Base-by-base conservation (phyloP, 2,329 filamentous ascomycete genomes). In the Leptographium lundbergii region DNA sequence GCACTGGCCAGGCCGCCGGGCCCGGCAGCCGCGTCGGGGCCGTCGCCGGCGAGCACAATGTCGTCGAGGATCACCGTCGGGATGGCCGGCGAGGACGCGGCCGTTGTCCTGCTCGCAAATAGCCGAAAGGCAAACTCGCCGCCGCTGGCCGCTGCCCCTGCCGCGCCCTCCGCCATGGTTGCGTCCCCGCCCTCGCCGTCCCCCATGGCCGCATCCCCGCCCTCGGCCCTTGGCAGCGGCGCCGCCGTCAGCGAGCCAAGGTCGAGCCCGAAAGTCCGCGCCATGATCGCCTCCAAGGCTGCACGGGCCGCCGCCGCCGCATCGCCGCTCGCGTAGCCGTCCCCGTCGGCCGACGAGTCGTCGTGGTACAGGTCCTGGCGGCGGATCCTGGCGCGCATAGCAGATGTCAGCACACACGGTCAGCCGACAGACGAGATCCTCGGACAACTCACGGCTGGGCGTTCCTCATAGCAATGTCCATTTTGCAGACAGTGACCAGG, bases 31-130 rank as follows among this genome's bases (percentile, higher is more conserved):
- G 17, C 4, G 9, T 27, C 25, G 52, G 66, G 67, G 48, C 68
- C 67, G 4, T 65, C 63, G 4, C 64, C 67, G n/a, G 68, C 72
- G 2, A 71, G 69, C 29, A 77, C 73, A 45, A 74, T 70, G 17
- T 70, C 63, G 24, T 74, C 70, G 22, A 82, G 69, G 22, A 86
- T 75, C 60, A 77, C 32, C n/a, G 32, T 32, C n/a, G 22, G 22
- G 3, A 50, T 25, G 5, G 14, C 51, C 24, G 47, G 50, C 10
- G 14, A 11, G 7, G 39, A n/a, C 4, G 50, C 50, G 13, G 52
- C 36, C 17, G 32, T 34, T 19, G 50, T 22, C 13, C 29, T 36
- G 32, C 27, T 25, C 50, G 59, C 50, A 54, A 65, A 65, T 11
- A 65, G 45, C 1, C 62, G 62, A 24, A 65, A 65, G 4, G 50